phyloP scores from a whole-genome alignment of 2,329 filamentous ascomycete species.

The Fusarium sulawesiense region DNA sequence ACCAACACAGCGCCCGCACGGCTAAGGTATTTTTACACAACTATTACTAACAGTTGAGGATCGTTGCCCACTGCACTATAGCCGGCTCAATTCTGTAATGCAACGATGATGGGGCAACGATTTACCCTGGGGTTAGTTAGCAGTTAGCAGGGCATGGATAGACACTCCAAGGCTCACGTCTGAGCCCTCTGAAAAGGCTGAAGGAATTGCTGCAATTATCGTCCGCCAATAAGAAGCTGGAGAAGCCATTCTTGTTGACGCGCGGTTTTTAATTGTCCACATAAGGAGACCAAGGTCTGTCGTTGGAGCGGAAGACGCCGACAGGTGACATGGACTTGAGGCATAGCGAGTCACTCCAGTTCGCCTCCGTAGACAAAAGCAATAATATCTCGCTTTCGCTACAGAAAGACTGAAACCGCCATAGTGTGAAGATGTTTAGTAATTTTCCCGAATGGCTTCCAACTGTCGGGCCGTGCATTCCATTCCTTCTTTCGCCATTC shows the following conservation, averaged over 20 bases:
- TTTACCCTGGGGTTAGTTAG: slow-evolving; percentile 25
- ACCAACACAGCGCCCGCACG: slow-evolving; percentile 18
- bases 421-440: slow-evolving; percentile 28
- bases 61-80: slow-evolving; percentile 15
- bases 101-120: slow-evolving; percentile 27
- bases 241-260: not conserved
- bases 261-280: slow-evolving; percentile 23
- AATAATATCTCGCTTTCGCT: not conserved
- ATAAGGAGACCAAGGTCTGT: slow-evolving; percentile 2
- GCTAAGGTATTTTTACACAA: slow-evolving; percentile 16
- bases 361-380: slow-evolving; percentile 2
- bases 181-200: slow-evolving; percentile 23
- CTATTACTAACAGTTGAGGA: slow-evolving; percentile 29
- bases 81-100: slow-evolving; percentile 16
- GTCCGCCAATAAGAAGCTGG: slow-evolving; percentile 23
- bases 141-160: slow-evolving; percentile 5
- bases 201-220: not conserved
- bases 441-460: slow-evolving; percentile 10
- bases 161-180: slow-evolving; percentile 26
- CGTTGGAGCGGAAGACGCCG: slow-evolving; percentile 12
- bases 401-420: slow-evolving; percentile 24
- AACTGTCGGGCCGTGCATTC: slow-evolving; percentile 26
- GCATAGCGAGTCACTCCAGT: slow-evolving; percentile 17
- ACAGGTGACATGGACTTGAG: slow-evolving; percentile 6
- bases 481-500: not conserved